A percentile compares a stretch with the other conserved stretches of the same genome.
Conservation (phyloP, 106 monocot species). For the Amphibolis antarctica region DNA sequence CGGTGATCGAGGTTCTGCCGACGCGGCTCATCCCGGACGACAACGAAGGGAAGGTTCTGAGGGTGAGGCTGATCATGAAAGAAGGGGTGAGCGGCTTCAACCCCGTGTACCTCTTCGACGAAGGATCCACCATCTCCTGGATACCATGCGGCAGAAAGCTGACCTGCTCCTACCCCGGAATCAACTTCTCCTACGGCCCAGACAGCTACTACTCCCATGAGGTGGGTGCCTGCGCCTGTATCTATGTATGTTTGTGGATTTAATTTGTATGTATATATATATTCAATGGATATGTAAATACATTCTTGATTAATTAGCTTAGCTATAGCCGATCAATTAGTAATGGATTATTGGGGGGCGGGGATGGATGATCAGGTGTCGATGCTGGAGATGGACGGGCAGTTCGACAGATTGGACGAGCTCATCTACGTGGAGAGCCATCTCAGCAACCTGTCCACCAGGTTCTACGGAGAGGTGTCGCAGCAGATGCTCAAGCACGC, state of each 20-base stretch:
- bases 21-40: conserved; percentile 86
- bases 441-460: conserved; percentile 83
- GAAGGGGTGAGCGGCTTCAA: conserved; percentile 77
- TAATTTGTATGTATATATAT: conserved; percentile 5
- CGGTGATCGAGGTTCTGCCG: conserved; percentile 92
- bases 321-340: too few relatives aligned
- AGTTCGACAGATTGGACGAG: conserved; percentile 92
- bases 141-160: conserved; percentile 92
- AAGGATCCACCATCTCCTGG: conserved; percentile 94
- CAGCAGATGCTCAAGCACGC: conserved; percentile 93
- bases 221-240: too few relatives aligned
- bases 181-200: conserved; percentile 83
- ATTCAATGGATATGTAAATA: background rate
- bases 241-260: too few relatives aligned
- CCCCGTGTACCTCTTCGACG: conserved; percentile 92
- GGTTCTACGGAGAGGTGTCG: conserved; percentile 94
- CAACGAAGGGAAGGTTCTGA: conserved; percentile 85
- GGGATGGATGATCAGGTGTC: conserved; percentile 74
- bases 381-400: conserved; percentile 93
- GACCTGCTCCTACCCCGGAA: conserved; percentile 92
- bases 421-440: conserved; percentile 97
- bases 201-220: conserved; percentile 62
- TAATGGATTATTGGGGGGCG: too few relatives aligned
- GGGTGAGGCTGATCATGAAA: conserved; percentile 72
- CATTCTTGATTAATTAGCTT: background rate